Base-by-base conservation (phyloP, 441 rosid genomes). In the Hura crepitans region DNA sequence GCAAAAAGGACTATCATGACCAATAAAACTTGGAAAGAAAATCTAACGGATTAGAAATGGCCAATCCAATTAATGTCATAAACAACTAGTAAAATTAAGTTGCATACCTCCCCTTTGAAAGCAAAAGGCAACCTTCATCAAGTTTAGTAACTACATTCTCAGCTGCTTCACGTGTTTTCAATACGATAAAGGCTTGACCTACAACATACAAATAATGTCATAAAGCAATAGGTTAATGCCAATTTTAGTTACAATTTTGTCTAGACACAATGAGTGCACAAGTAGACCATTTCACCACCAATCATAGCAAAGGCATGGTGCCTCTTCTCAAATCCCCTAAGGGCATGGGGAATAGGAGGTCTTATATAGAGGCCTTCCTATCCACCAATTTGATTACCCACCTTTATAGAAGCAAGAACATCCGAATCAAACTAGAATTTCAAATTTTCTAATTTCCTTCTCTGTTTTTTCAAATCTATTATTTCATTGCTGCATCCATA, bases 131-230 rank as follows among this genome's bases (percentile, higher is more conserved):
- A 65, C 83, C 81, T 59, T 83, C 76, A n/a, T 83, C 77, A 72
- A 92, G 77, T 75, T 82, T 80, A 51, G n/a, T 20, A 61, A 88
- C 62, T 53, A 78, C 86, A 59, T 35, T 82, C 83, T 81, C 77
- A 43, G 99, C 89, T 11, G 74, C 85, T 78, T 88, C 88, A 83
- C 74, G 85, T 53, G 85, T 78, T 72, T 75, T 83, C 63, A 95
- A 88, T 76, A 89, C 81, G 70, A 81, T 85, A 75, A 87, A 81
- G 68, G 97, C 97, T 81, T 83, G 86, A 78, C 96, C 99, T 95
- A 58, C 65, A 68, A 62, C 70, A 77, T 46, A 54, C 51, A 54
- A 31, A 75, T 22, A 68, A 54, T 25, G 61, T 67, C 77, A 73
- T 51, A 70, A 53, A 64, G 60, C n/a, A 27, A 53, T 5, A 22